Conservation (phyloP, 129 eudicot genomes). For the Escallonia rubra region DNA sequence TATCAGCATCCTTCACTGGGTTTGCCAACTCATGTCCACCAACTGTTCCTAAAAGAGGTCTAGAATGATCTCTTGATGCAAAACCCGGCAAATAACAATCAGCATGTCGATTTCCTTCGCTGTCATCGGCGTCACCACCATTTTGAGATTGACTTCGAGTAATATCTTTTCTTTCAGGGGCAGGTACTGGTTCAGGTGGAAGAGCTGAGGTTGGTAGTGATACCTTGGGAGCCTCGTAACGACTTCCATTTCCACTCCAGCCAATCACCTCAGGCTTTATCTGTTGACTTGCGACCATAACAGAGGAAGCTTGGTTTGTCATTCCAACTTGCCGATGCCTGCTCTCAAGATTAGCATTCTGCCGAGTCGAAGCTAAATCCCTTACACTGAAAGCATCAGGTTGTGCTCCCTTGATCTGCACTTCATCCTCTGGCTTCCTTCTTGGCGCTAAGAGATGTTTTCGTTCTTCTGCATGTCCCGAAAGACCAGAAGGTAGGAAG, state of each 20-base stretch:
- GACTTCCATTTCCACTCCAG: slow-evolving; percentile 27
- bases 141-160: slow-evolving; percentile 23
- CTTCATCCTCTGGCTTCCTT: slow-evolving; percentile 41
- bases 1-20: slow-evolving; percentile 31
- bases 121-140: slow-evolving; percentile 24
- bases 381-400: slow-evolving; percentile 28
- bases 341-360: slow-evolving; percentile 23
- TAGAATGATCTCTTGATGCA: slow-evolving; percentile 16
- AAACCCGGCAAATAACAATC: no score
- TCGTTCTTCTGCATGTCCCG: slow-evolving; percentile 45
- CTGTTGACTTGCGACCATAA: slow-evolving; percentile 12
- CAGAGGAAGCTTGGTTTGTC: slow-evolving; percentile 13
- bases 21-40: slow-evolving; percentile 38
- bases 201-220: slow-evolving; percentile 25
- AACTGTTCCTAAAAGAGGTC: slow-evolving; percentile 31
- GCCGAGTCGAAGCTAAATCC: slow-evolving; percentile 15
- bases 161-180: slow-evolving; percentile 29
- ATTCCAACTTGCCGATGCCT: slow-evolving; percentile 16
- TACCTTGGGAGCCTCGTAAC: slow-evolving; percentile 19
- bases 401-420: slow-evolving; percentile 29
- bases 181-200: slow-evolving; percentile 18
- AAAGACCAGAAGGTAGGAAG: slow-evolving; percentile 21
- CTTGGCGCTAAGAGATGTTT: slow-evolving; percentile 24
- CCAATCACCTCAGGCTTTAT: slow-evolving; percentile 30
- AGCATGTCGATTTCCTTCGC: no score